These are phyloP conservation scores for Amylostereum areolatum DNA, from an alignment of 1,284 basidiomycete species.

Conservation along the genomic window DNA sequence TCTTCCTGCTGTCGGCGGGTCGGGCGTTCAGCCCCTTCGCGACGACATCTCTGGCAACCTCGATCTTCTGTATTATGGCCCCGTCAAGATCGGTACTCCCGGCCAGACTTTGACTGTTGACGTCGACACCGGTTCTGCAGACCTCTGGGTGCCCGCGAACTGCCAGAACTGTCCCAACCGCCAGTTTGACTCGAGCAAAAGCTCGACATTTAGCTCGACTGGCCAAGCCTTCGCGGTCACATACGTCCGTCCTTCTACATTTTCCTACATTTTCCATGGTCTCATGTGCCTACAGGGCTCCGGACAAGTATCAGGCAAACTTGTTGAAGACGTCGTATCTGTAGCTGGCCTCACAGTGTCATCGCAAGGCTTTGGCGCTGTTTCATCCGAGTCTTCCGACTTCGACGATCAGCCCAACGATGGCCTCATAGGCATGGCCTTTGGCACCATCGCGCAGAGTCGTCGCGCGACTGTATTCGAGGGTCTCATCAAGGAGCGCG, in stretches of 20 bases:
- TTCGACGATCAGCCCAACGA: slow-evolving; percentile 40
- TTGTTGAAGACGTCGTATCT: slow-evolving; percentile 42
- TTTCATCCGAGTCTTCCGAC: slow-evolving; percentile 33
- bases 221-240: slow-evolving; percentile 36
- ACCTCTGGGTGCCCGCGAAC: slow-evolving; percentile 44
- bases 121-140: slow-evolving; percentile 57
- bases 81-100: slow-evolving; percentile 40
- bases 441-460: slow-evolving; percentile 43
- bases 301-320: slow-evolving; percentile 40
- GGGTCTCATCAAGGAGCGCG: slow-evolving; percentile 41
- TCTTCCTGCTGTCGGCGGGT: slow-evolving; percentile 10
- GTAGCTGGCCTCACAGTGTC: slow-evolving; percentile 36
- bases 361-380: slow-evolving; percentile 45
- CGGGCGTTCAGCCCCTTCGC: slow-evolving; percentile 26
- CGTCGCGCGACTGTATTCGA: slow-evolving; percentile 54
- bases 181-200: slow-evolving; percentile 32
- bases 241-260: slow-evolving; percentile 46
- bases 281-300: slow-evolving; percentile 31
- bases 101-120: slow-evolving; percentile 39
- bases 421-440: slow-evolving; percentile 56
- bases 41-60: slow-evolving; percentile 31
- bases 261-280: slow-evolving; percentile 3
- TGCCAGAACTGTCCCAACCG: slow-evolving; percentile 33
- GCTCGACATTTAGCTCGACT: slow-evolving; percentile 33
- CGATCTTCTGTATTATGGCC: slow-evolving; percentile 50